Conservation (phyloP, 1,284 basidiomycete species). For the Cryptococcus sp. region DNA sequence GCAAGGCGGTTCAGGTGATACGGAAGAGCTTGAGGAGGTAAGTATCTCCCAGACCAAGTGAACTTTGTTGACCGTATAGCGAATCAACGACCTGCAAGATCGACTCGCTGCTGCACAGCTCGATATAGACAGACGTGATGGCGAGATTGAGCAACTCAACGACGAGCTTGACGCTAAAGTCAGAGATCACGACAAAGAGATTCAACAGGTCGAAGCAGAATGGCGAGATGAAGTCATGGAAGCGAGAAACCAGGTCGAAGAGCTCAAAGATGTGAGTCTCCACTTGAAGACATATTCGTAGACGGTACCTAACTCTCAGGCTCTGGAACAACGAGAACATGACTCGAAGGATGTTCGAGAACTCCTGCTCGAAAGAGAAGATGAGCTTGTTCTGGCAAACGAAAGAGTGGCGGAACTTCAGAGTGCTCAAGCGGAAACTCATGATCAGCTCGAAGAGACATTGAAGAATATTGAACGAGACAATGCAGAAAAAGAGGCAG, state of each 20-base stretch:
- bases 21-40: constrained; percentile 43
- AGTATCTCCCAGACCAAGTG: background rate
- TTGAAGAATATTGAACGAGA: constrained; percentile 41
- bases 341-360: constrained; percentile 37
- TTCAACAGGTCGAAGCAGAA: constrained; percentile 41
- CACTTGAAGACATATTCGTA: background rate
- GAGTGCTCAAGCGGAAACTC: constrained; percentile 34
- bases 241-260: constrained; percentile 40
- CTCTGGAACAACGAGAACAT: constrained; percentile 31
- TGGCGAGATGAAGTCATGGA: constrained; percentile 45
- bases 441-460: constrained; percentile 43
- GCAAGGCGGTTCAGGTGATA: constrained; percentile 8
- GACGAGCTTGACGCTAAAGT: constrained; percentile 43
- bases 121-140: constrained; percentile 45
- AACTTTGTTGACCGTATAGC: constrained; percentile 5
- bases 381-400: constrained; percentile 26
- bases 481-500: constrained; percentile 42
- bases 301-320: constrained; percentile 9
- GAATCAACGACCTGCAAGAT: constrained; percentile 43
- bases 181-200: constrained; percentile 41
- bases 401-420: constrained; percentile 40
- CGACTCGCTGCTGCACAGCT: constrained; percentile 41
- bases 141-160: constrained; percentile 47
- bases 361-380: constrained; percentile 31
- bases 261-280: constrained; percentile 41